phyloP scores from a whole-genome alignment of 352 stramenopile genomes.

The Globisporangium polare region DNA sequence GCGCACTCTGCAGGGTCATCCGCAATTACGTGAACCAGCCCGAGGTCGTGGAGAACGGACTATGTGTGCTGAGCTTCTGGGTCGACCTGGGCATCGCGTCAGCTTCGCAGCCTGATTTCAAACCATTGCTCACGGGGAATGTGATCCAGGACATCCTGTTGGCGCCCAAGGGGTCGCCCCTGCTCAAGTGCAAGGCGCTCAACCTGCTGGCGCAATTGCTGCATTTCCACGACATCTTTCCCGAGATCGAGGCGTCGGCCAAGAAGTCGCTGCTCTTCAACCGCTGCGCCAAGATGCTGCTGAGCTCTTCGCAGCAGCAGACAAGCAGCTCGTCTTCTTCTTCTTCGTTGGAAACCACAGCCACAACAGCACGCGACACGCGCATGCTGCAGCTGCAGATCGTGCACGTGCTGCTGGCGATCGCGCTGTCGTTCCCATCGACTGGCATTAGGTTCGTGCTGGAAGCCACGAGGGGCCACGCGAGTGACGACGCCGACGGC shows the following conservation, averaged over 20 bases:
- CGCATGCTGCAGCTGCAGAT: conserved; percentile 50
- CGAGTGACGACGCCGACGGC: conserved; percentile 44
- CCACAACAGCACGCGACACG: conserved; percentile 11
- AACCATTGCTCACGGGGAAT: conserved; percentile 38
- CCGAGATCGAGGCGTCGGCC: conserved; percentile 31
- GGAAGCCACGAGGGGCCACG: conserved; percentile 53
- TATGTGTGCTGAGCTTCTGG: conserved; percentile 44
- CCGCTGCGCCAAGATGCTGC: conserved; percentile 63
- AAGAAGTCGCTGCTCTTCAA: conserved; percentile 70
- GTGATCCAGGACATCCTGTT: conserved; percentile 49
- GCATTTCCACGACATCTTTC: conserved; percentile 35
- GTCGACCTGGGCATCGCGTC: conserved; percentile 28
- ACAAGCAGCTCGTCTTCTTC: neutral
- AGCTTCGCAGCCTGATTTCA: conserved; percentile 31
- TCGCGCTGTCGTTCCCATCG: conserved; percentile 52
- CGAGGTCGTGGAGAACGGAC: conserved; percentile 32
- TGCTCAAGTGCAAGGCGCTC: conserved; percentile 35
- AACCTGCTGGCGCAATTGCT: conserved; percentile 37
- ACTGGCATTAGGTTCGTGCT: conserved; percentile 66
- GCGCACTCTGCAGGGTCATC: conserved; percentile 43
- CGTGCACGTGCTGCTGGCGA: conserved; percentile 51
- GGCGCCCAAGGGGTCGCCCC: conserved; percentile 29
- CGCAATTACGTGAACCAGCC: conserved; percentile 47
- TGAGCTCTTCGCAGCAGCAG: conserved; percentile 3
- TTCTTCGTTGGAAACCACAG: neutral